Percentiles rank a stretch among this genome's conserved stretches.
phyloP scores from a whole-genome alignment of 306 rosid species.

The Ceratonia siliqua region DNA sequence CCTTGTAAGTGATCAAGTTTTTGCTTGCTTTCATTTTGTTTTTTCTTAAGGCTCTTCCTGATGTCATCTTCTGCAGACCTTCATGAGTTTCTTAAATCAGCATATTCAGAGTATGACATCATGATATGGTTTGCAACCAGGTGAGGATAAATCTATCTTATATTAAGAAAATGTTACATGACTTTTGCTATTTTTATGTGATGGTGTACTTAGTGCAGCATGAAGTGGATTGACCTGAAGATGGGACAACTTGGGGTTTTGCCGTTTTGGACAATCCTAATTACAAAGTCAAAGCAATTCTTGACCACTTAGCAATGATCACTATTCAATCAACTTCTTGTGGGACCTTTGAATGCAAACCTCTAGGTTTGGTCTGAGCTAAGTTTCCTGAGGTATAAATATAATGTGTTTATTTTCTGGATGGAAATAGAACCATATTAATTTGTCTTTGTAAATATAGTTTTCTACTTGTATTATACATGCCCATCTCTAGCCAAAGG shows the following conservation, averaged over 20 bases:
- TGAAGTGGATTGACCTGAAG: slow-evolving; percentile 85
- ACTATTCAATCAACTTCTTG: slow-evolving; percentile 74
- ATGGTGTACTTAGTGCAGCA: slow-evolving; percentile 48
- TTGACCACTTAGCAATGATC: slow-evolving; percentile 88
- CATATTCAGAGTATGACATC: slow-evolving; percentile 74
- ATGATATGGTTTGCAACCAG: slow-evolving; percentile 98
- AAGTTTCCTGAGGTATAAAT: slow-evolving; percentile 72
- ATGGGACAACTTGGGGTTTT: slow-evolving; percentile 92
- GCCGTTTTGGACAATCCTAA: slow-evolving; percentile 78
- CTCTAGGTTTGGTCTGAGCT: slow-evolving; percentile 91
- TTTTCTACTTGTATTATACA: not conserved
- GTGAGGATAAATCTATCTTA: slow-evolving; percentile 16
- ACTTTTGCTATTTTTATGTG: not conserved
- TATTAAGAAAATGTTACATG: not conserved
- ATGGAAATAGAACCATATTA: not conserved
- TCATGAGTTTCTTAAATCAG: slow-evolving; percentile 86
- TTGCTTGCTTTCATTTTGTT: not conserved
- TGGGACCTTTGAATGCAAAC: slow-evolving; percentile 91
- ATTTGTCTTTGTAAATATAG: not conserved
- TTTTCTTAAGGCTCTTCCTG: not conserved
- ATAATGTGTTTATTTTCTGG: not conserved
- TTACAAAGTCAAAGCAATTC: slow-evolving; percentile 84
- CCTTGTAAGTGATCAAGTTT: slow-evolving; percentile 59
- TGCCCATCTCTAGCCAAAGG: not conserved
- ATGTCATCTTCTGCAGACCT: slow-evolving; percentile 55